Percentiles rank a stretch among this genome's conserved stretches.
Conservation (phyloP, 306 rosid species). For the Morella rubra region DNA sequence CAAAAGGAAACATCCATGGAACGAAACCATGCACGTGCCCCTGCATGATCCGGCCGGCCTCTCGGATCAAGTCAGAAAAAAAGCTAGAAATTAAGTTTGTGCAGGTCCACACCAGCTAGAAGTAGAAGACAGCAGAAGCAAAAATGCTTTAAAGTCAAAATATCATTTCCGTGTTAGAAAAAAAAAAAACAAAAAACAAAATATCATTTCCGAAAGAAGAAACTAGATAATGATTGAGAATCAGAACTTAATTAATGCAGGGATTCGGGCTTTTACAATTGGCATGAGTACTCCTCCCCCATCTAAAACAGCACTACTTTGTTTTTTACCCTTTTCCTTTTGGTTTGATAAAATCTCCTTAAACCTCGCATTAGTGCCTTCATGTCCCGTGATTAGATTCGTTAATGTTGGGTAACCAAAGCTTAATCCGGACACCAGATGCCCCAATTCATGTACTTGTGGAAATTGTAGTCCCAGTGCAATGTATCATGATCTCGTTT, state of each 20-base stretch:
- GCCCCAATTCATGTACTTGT: neutral
- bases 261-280: no score
- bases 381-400: neutral
- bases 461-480: neutral
- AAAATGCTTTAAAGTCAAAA: no score
- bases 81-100: conserved; percentile 11
- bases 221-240: conserved; percentile 10
- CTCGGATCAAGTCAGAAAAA: conserved; percentile 14
- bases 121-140: no score
- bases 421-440: neutral
- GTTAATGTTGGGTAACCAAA: neutral
- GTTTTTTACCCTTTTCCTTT: neutral
- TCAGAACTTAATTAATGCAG: neutral
- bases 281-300: neutral
- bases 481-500: neutral
- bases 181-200: no score
- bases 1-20: neutral
- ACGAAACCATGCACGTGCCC: conserved; percentile 15
- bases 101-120: neutral
- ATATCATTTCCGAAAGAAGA: neutral
- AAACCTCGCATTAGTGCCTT: neutral
- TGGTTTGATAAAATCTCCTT: neutral
- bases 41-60: neutral
- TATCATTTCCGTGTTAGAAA: no score
- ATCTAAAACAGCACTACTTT: no score